A percentile compares a stretch with the other conserved stretches of the same genome.
phyloP scores from a whole-genome alignment of 2,329 filamentous ascomycete genomes.

The Neonectria coccinea region DNA sequence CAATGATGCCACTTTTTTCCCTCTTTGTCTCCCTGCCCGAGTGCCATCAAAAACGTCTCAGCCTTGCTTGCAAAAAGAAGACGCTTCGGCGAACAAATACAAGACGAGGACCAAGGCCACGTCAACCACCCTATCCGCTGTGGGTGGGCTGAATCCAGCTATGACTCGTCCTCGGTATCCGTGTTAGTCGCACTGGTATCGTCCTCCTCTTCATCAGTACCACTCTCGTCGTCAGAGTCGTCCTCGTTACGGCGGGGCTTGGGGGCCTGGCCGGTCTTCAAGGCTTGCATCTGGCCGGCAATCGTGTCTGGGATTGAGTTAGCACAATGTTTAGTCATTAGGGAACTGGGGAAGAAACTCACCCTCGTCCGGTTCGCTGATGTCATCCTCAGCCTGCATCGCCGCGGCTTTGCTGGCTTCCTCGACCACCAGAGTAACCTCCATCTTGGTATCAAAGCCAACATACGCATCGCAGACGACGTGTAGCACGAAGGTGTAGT shows the following conservation, averaged over 20 bases:
- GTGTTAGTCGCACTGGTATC: slow-evolving; percentile 77
- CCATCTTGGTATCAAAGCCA: slow-evolving; percentile 91
- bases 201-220: slow-evolving; percentile 76
- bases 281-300: slow-evolving; percentile 88
- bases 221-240: slow-evolving; percentile 83
- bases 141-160: slow-evolving; percentile 23
- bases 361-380: slow-evolving; percentile 98
- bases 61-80: slow-evolving; percentile 19
- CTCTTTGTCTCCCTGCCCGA: slow-evolving; percentile 8
- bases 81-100: slow-evolving; percentile 28
- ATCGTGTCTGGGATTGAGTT: slow-evolving; percentile 75
- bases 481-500: slow-evolving; percentile 96
- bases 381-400: slow-evolving; percentile 89
- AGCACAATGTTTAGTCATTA: slow-evolving; percentile 28
- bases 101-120: slow-evolving; percentile 12
- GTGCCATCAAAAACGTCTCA: slow-evolving; percentile 2
- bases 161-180: slow-evolving; percentile 73
- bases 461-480: slow-evolving; percentile 95
- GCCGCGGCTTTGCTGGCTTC: slow-evolving; percentile 86
- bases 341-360: slow-evolving; percentile 51
- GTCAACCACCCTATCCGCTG: not conserved
- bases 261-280: slow-evolving; percentile 76
- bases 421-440: slow-evolving; percentile 89
- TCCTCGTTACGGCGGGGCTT: slow-evolving; percentile 69
- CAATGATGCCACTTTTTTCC: slow-evolving; percentile 15